Base-by-base conservation (phyloP, 2,329 filamentous ascomycete genomes). In the Cadophora sp. region DNA sequence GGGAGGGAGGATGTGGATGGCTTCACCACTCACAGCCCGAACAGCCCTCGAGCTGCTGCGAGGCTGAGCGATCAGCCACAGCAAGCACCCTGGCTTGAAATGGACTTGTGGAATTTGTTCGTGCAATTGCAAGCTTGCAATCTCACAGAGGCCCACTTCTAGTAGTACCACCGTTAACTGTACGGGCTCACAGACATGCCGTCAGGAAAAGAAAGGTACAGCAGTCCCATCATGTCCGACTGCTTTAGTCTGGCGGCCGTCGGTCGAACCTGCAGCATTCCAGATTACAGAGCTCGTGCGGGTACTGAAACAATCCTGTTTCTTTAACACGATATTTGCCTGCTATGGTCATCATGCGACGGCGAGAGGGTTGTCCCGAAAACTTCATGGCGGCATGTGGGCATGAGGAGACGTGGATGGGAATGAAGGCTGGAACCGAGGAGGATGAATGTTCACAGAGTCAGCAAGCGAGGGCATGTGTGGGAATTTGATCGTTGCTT, bases 61-160 rank as follows among this genome's bases (percentile, higher is more conserved):
- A 70, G 68, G 68, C 68, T 70, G 68, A 70, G 68, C 56, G 62
- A 51, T 62, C 66, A 68, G 66, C 66, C 66, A 68, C 66, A 64
- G 59, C 19, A 31, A 61, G 50, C 12, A 63, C 53, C 65, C 60
- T 55, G 55, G 63, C 29, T 40, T 26, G 27, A 34, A 29, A 22
- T 31, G 29, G 34, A 8, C 40, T 62, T 29, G n/a, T 29, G 40
- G 58, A n/a, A n/a, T n/a, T n/a, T n/a, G n/a, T n/a, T n/a, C n/a
- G n/a, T 27, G 26, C 60, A 50, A 31, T 40, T 43, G 62, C 62
- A 61, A 61, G 58, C 59, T 62, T 62, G 59, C 59, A 62, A 29
- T 19, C 9, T 59, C 31, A 43, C 22, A 14, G 34, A 22, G 31
- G 19, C 31, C 48, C 37, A 43, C 48, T 43, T 27, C 34, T 5